Conservation (phyloP, 2,329 filamentous ascomycete genomes). For the Septoria petroselini region DNA sequence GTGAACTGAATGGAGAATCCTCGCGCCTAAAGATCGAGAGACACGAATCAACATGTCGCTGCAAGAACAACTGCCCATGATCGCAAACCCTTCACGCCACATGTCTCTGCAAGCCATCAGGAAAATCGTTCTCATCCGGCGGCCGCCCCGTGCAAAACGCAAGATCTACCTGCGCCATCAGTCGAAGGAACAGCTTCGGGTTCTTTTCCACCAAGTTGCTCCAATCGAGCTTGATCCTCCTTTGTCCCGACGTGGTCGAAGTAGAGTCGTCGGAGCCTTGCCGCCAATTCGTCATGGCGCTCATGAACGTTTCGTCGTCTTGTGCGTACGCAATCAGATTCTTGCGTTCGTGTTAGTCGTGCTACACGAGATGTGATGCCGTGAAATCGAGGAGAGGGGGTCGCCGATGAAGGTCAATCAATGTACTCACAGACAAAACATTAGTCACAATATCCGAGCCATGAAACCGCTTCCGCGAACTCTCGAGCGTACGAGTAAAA, state of each 20-base stretch:
- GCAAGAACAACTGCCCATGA: too few relatives aligned
- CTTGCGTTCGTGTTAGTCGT: too few relatives aligned
- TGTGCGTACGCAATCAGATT: constrained; percentile 20
- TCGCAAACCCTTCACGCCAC: constrained; percentile 7
- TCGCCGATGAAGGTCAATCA: too few relatives aligned
- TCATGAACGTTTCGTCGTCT: constrained; percentile 24
- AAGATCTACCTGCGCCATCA: constrained; percentile 23
- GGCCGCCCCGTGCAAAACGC: constrained; percentile 22
- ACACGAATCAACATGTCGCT: too few relatives aligned
- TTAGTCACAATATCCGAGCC: constrained; percentile 22
- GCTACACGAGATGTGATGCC: too few relatives aligned
- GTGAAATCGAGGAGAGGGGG: too few relatives aligned
- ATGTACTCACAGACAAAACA: background rate
- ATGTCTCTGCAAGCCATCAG: constrained; percentile 18
- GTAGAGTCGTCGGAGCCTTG: constrained; percentile 12
- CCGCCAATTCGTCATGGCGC: constrained; percentile 23
- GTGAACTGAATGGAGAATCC: too few relatives aligned
- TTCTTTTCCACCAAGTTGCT: constrained; percentile 22
- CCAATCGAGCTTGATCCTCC: constrained; percentile 24
- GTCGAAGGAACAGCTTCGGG: constrained; percentile 20
- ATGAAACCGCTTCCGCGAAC: constrained; percentile 21
- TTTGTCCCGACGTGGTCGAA: background rate
- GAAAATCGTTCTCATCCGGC: constrained; percentile 23
- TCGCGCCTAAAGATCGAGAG: too few relatives aligned
- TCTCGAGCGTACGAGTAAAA: constrained; percentile 22